Percentiles rank a stretch among this genome's conserved stretches.
phyloP scores from a whole-genome alignment of 169 alveolate species.

The Plasmodium ovale region DNA sequence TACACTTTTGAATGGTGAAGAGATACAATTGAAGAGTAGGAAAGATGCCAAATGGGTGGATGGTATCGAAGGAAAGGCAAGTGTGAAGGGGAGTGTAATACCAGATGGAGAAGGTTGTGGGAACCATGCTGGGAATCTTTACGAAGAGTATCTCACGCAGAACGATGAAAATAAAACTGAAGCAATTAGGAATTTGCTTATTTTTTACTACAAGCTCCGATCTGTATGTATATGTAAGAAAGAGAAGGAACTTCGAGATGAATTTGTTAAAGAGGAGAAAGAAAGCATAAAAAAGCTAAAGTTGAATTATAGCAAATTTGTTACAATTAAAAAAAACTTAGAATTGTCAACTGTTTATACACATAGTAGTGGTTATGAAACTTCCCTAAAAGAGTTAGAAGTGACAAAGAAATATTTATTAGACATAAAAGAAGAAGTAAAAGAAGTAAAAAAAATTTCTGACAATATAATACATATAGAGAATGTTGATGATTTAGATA shows the following conservation, averaged over 20 bases:
- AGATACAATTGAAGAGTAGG: constrained; percentile 8
- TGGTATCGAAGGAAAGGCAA: background rate
- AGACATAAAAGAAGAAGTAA: constrained; percentile 59
- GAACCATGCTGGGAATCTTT: background rate
- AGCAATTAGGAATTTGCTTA: constrained; percentile 30
- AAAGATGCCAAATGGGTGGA: constrained; percentile 23
- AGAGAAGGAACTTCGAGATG: constrained; percentile 54
- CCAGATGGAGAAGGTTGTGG: background rate
- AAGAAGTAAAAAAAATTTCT: constrained; percentile 34
- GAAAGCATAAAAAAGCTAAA: constrained; percentile 63
- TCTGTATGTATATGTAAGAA: constrained; percentile 61
- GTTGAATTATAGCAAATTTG: constrained; percentile 46
- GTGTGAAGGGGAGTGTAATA: background rate
- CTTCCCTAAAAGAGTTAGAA: constrained; percentile 49
- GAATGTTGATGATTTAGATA: constrained; percentile 61
- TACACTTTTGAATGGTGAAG: constrained; percentile 44
- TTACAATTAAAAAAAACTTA: constrained; percentile 46
- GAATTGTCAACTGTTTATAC: constrained; percentile 56
- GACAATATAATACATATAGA: constrained; percentile 49
- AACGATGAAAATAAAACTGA: constrained; percentile 33
- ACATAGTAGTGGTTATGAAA: constrained; percentile 44
- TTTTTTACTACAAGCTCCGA: constrained; percentile 42
- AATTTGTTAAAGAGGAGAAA: constrained; percentile 59
- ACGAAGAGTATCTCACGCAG: constrained; percentile 13
- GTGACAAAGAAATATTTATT: constrained; percentile 33